Evolutionary conservation across 2,329 filamentous ascomycete species (phyloP).

Genomic region (Taxawa tesnikishii): DNA sequence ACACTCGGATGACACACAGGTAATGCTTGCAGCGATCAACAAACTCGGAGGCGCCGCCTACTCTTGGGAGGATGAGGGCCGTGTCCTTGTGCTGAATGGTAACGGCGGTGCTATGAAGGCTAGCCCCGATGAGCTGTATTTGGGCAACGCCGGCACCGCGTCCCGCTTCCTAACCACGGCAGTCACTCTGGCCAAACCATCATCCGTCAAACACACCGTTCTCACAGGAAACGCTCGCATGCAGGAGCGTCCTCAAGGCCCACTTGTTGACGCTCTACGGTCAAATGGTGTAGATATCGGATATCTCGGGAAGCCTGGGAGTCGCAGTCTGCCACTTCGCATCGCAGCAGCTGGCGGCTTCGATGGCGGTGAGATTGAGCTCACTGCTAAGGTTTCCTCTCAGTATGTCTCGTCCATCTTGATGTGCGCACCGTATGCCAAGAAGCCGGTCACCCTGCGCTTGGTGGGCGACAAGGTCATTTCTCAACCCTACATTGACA

Average conservation of each 20-base stretch:
- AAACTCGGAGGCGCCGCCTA: conserved; percentile 79
- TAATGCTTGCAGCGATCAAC: conserved; percentile 87
- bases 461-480: conserved; percentile 96
- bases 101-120: conserved; percentile 79
- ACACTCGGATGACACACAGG: conserved; percentile 93
- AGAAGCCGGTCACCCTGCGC: conserved; percentile 78
- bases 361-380: conserved; percentile 73
- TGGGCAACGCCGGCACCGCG: conserved; percentile 93
- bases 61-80: conserved; percentile 89
- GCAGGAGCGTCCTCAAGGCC: conserved; percentile 89
- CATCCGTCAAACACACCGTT: conserved; percentile 53
- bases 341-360: conserved; percentile 76
- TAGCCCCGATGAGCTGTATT: conserved; percentile 65
- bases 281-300: conserved; percentile 78
- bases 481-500: conserved; percentile 93
- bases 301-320: conserved; percentile 73
- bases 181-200: conserved; percentile 64
- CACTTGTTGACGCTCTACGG: conserved; percentile 79
- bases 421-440: conserved; percentile 95
- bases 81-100: conserved; percentile 76
- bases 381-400: conserved; percentile 93
- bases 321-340: conserved; percentile 71
- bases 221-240: conserved; percentile 91
- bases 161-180: conserved; percentile 92
- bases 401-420: conserved; percentile 96